These are phyloP conservation scores for Lentinula sp. DNA, from an alignment of 768 basidiomycete species.

Conservation along the genomic window DNA sequence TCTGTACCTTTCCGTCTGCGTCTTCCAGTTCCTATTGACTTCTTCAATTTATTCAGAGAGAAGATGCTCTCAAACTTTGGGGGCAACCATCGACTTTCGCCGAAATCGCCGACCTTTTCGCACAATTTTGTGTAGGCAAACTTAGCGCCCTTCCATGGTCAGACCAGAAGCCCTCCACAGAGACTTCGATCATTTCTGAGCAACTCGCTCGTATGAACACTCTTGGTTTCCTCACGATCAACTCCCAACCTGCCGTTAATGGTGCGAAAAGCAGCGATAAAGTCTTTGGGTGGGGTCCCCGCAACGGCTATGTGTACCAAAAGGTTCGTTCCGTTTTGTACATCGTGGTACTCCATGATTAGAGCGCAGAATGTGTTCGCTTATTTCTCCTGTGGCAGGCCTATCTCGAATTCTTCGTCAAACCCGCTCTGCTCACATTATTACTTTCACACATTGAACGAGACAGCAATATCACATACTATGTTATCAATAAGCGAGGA, in stretches of 20 bases:
- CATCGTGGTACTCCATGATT: not conserved
- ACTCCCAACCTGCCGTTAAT: conserved; percentile 94
- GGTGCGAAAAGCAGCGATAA: conserved; percentile 82
- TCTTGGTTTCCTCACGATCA: conserved; percentile 93
- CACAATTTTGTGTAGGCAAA: conserved; percentile 72
- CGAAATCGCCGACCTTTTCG: conserved; percentile 73
- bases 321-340: conserved; percentile 46
- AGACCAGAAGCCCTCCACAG: conserved; percentile 77
- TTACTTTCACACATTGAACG: conserved; percentile 80
- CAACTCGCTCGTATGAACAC: conserved; percentile 84
- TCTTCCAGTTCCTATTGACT: conserved; percentile 6
- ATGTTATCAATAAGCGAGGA: conserved; percentile 93
- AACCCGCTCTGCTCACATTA: conserved; percentile 61
- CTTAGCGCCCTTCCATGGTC: conserved; percentile 91
- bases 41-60: conserved; percentile 46
- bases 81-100: conserved; percentile 62
- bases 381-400: conserved; percentile 44
- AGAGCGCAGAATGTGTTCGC: not conserved
- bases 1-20: conserved; percentile 20
- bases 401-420: conserved; percentile 94
- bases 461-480: conserved; percentile 89
- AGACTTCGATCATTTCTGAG: conserved; percentile 75
- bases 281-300: conserved; percentile 89
- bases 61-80: conserved; percentile 86
- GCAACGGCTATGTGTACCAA: conserved; percentile 93